Evolutionary conservation across 1,139 yeast genomes (phyloP), one percentile per base, ranked within the genome.

Genomic region (Diutina scorzettiae): DNA sequence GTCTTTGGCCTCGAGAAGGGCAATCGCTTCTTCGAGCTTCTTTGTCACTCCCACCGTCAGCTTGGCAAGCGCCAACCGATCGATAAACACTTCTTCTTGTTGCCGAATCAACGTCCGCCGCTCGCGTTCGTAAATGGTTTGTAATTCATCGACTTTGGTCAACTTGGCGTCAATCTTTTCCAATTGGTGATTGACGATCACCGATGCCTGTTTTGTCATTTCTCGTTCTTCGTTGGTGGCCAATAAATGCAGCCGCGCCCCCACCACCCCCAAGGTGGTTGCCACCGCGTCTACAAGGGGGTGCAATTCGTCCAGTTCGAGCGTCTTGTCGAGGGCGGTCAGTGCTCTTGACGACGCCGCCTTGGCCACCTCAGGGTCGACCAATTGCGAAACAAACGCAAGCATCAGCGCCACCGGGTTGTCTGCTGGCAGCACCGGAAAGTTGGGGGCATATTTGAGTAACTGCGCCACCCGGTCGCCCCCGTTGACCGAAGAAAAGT

Each of bases 351-450:
- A 63, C 17, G 94, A 85, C 11, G 96, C 94, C 9, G 87, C 86
- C 44, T 78, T 82, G 1, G 91, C 95, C 32, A 80, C 78, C 39
- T 78, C 81, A n/a, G 91, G 81, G 54, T 89, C 96, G 18, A 89
- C 95, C 45, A 89, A 62, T 40, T 87, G 81, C 0, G 93, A 80
- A 62, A 93, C 67, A 59, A 89, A 91, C 4, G 95, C 80, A 48
- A 91, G 73, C 30, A 94, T 91, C 30, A 94, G 81, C 65, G 91
- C 73, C 3, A 91, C 89, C 1, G 99, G 98, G 57, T 91, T 91
- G 52, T 91, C 97, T 23, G 81, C 76, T 37, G 86, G 75, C 42
- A 86, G 78, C 40, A 85, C 80, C 6, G 97, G 96, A 45, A 89
- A 70, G 55, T 81, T 81, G 3, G 93, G 80, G 3, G 91, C 81